Evolutionary conservation across 208 protist species (phyloP).

Genomic region (Naegleria fowleri): DNA sequence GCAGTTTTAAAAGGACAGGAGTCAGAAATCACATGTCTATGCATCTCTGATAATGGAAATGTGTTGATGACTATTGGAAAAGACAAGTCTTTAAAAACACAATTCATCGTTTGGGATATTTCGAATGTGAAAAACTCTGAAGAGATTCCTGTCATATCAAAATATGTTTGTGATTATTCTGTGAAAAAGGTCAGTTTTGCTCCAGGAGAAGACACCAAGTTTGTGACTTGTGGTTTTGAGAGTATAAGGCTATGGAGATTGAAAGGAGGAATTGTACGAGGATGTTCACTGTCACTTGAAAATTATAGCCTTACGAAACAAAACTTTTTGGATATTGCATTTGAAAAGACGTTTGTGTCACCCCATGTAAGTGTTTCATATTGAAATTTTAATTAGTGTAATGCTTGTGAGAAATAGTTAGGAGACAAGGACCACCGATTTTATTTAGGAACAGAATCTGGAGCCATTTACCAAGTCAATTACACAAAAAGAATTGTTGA

Average conservation of each 20-base stretch:
- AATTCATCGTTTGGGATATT: conserved; percentile 28
- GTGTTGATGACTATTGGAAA: conserved; percentile 1
- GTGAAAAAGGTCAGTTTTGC: not conserved
- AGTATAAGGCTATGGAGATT: conserved; percentile 23
- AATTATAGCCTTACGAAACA: not conserved
- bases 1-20: conserved; percentile 17
- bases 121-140: not conserved
- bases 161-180: not conserved
- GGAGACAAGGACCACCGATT: not conserved
- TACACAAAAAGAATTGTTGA: conserved; percentile 3
- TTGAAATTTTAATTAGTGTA: too few relatives aligned
- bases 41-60: not conserved
- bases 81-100: conserved; percentile 13
- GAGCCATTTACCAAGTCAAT: conserved; percentile 21
- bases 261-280: conserved; percentile 9
- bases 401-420: not conserved
- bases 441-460: conserved; percentile 6
- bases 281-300: not conserved
- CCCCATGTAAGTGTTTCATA: not conserved
- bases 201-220: not conserved
- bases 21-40: not conserved
- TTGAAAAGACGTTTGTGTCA: not conserved
- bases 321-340: not conserved
- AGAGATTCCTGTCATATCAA: not conserved
- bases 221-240: conserved; percentile 19